phyloP scores from a whole-genome alignment of 2,329 filamentous ascomycete species.

The Verticillium dahliae region DNA sequence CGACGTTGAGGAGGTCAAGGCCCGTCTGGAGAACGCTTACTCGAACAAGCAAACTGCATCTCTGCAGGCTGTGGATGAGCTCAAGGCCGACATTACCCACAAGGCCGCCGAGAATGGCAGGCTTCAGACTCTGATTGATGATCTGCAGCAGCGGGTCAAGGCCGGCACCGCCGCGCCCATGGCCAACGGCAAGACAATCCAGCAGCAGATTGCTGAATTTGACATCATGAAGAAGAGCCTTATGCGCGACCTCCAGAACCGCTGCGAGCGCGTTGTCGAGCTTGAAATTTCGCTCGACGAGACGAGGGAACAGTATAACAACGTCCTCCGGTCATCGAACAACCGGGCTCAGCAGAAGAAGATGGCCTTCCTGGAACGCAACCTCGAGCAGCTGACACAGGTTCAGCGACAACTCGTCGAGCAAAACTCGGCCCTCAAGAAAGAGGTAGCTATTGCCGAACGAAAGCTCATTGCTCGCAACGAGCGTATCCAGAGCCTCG shows the following conservation, averaged over 20 bases:
- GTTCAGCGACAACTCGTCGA: conserved; percentile 97
- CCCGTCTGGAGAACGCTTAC: conserved; percentile 70
- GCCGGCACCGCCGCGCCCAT: conserved; percentile 52
- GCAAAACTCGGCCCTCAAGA: conserved; percentile 95
- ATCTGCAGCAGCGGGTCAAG: conserved; percentile 70
- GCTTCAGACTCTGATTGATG: conserved; percentile 74
- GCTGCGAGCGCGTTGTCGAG: conserved; percentile 95
- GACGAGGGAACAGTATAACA: conserved; percentile 98
- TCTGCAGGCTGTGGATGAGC: conserved; percentile 65
- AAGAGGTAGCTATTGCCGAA: conserved; percentile 98
- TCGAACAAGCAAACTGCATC: conserved; percentile 68
- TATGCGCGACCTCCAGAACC: conserved; percentile 97
- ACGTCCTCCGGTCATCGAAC: conserved; percentile 91
- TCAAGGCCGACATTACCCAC: conserved; percentile 68
- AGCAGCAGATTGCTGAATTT: conserved; percentile 97
- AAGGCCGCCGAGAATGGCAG: conserved; percentile 78
- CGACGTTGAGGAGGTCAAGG: conserved; percentile 81
- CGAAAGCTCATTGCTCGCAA: conserved; percentile 94
- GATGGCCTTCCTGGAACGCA: conserved; percentile 98
- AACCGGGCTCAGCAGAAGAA: conserved; percentile 99
- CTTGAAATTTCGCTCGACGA: conserved; percentile 96
- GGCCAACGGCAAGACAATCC: conserved; percentile 81
- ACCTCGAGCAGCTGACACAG: conserved; percentile 94
- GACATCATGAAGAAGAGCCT: conserved; percentile 99
- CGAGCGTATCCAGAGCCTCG: conserved; percentile 91